phyloP scores from a whole-genome alignment of 495 filamentous ascomycete genomes.

The Cercophora newfieldiana region DNA sequence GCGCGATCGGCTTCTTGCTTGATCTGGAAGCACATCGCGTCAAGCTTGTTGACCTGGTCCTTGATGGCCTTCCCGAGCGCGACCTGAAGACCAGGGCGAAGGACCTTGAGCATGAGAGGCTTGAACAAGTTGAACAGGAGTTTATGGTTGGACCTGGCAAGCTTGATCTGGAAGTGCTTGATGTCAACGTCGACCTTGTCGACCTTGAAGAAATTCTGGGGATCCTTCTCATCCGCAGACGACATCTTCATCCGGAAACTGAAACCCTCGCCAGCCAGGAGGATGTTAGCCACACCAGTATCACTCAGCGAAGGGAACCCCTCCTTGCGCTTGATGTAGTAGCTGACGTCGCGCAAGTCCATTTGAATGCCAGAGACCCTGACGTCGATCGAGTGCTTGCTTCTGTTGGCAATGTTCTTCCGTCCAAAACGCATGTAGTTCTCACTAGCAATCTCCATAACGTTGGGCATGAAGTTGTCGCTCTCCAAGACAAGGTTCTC shows the following conservation, averaged over 20 bases:
- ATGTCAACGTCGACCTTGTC: constrained; percentile 84
- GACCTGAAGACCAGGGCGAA: constrained; percentile 83
- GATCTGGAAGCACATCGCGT: constrained; percentile 69
- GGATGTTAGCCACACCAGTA: constrained; percentile 85
- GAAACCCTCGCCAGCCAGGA: constrained; percentile 84
- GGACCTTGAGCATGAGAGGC: constrained; percentile 78
- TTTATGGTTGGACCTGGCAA: constrained; percentile 95
- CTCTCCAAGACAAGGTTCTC: constrained; percentile 95
- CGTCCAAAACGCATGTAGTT: constrained; percentile 96
- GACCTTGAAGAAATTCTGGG: constrained; percentile 86
- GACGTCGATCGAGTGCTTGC: constrained; percentile 78
- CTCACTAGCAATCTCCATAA: constrained; percentile 85
- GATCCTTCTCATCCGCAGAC: constrained; percentile 73
- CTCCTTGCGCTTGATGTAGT: constrained; percentile 93
- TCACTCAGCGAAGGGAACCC: constrained; percentile 92
- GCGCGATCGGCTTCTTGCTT: constrained; percentile 80
- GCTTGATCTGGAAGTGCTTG: constrained; percentile 82
- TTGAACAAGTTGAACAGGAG: constrained; percentile 84
- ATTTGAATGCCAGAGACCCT: constrained; percentile 88
- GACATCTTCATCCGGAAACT: constrained; percentile 90
- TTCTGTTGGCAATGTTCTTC: constrained; percentile 71
- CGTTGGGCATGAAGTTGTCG: constrained; percentile 96
- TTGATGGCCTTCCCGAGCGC: constrained; percentile 85
- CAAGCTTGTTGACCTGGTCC: constrained; percentile 69
- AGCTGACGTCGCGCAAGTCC: constrained; percentile 85